phyloP scores from a whole-genome alignment of 441 rosid species.

The Macaranga tanarius region DNA sequence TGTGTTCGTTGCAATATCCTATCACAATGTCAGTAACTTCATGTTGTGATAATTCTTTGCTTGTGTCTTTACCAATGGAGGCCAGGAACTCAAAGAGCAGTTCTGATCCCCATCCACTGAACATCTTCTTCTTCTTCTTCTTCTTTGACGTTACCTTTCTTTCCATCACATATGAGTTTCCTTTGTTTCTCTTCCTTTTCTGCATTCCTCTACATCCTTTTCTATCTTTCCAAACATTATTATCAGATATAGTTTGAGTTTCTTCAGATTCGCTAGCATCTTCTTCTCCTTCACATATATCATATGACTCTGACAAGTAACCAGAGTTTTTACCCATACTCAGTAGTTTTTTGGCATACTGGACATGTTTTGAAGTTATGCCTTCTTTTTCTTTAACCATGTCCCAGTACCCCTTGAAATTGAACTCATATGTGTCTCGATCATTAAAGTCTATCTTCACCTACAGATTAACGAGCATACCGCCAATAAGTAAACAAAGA shows the following conservation, averaged over 20 bases:
- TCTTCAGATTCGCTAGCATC: conserved; percentile 25
- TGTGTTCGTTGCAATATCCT: conserved; percentile 37
- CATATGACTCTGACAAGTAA: conserved; percentile 7
- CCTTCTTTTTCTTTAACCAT: conserved; percentile 35
- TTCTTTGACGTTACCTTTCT: conserved; percentile 17
- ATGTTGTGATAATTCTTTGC: conserved; percentile 32
- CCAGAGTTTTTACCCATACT: conserved; percentile 13
- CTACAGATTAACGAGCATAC: conserved; percentile 25
- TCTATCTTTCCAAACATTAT: conserved; percentile 18
- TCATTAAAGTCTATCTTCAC: conserved; percentile 37
- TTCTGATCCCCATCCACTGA: conserved; percentile 48
- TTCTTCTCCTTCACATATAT: conserved; percentile 20
- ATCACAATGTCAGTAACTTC: conserved; percentile 35
- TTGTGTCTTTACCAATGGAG: conserved; percentile 40
- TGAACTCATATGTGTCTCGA: conserved; percentile 30
- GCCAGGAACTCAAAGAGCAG: conserved; percentile 40
- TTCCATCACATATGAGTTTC: background rate
- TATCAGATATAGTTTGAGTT: conserved; percentile 10
- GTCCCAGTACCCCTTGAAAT: conserved; percentile 44
- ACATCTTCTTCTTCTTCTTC: conserved; percentile 32
- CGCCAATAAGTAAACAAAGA: background rate
- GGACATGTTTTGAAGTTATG: conserved; percentile 32
- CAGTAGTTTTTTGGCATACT: conserved; percentile 19
- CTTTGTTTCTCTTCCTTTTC: conserved; percentile 11
- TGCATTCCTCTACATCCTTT: background rate